Evolutionary conservation across 1,284 basidiomycete genomes (phyloP).

Genomic region (Xanthoconium separans): DNA sequence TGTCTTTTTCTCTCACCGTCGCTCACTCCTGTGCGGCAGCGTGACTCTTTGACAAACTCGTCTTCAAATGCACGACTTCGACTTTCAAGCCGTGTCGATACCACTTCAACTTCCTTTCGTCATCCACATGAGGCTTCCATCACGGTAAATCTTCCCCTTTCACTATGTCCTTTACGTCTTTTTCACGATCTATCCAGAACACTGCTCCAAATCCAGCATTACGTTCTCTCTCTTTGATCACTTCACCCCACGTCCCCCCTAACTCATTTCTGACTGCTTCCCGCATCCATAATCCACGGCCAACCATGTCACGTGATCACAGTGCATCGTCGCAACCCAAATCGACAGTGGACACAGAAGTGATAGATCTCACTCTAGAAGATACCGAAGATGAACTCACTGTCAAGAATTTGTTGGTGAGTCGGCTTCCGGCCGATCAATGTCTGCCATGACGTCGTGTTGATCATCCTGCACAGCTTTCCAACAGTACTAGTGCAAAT

Average conservation of each 20-base stretch:
- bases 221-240: neutral
- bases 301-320: slow-evolving; percentile 1
- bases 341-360: slow-evolving; percentile 3
- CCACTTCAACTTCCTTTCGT: slow-evolving; percentile 7
- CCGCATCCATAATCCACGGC: slow-evolving; percentile 3
- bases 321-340: neutral
- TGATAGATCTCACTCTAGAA: slow-evolving; percentile 27
- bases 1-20: neutral
- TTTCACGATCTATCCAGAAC: slow-evolving; percentile 12
- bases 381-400: slow-evolving; percentile 22
- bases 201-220: neutral
- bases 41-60: neutral
- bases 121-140: slow-evolving; percentile 3
- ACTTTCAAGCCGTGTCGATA: slow-evolving; percentile 9
- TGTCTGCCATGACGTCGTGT: neutral
- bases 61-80: slow-evolving; percentile 5
- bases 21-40: slow-evolving; percentile 14
- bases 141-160: slow-evolving; percentile 11
- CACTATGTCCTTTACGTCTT: neutral
- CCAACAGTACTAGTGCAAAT: neutral
- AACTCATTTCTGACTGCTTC: slow-evolving; percentile 6
- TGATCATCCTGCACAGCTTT: slow-evolving; percentile 12
- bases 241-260: slow-evolving; percentile 3
- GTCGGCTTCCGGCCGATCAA: slow-evolving; percentile 12
- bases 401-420: slow-evolving; percentile 17